Conservation (phyloP, 306 rosid species). For the Fragaria nilgerrensis region DNA sequence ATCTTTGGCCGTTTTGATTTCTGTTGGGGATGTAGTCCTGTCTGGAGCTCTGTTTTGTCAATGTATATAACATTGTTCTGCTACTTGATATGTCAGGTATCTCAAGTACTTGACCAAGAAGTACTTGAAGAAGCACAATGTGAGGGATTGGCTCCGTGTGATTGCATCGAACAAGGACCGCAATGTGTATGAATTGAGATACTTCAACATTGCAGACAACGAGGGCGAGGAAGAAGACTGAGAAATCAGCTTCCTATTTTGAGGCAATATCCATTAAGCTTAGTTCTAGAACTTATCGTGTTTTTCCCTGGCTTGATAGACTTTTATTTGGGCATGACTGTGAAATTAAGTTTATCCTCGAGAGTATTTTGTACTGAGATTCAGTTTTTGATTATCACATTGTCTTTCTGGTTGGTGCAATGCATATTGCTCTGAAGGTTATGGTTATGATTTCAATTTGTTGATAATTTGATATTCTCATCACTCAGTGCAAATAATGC, state of each 20-base stretch:
- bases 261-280: slow-evolving; percentile 22
- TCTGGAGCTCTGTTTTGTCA: neutral
- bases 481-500: neutral
- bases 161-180: slow-evolving; percentile 91
- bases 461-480: neutral
- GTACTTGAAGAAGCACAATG: slow-evolving; percentile 93
- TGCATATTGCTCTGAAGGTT: neutral
- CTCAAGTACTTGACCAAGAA: slow-evolving; percentile 85
- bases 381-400: neutral
- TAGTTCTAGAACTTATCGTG: slow-evolving; percentile 16
- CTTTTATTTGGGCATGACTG: slow-evolving; percentile 18
- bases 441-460: neutral
- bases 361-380: neutral
- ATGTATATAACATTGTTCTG: neutral
- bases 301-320: slow-evolving; percentile 18
- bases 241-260: slow-evolving; percentile 16
- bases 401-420: slow-evolving; percentile 4
- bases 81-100: slow-evolving; percentile 42
- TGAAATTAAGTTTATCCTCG: neutral
- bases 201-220: slow-evolving; percentile 92
- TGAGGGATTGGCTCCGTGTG: slow-evolving; percentile 95
- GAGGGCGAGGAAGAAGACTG: slow-evolving; percentile 93
- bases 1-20: neutral
- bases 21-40: too few relatives aligned
- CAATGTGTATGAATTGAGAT: slow-evolving; percentile 79